phyloP scores from a whole-genome alignment of 805 yeast species.

The Kodamaea nitidulidarum region DNA sequence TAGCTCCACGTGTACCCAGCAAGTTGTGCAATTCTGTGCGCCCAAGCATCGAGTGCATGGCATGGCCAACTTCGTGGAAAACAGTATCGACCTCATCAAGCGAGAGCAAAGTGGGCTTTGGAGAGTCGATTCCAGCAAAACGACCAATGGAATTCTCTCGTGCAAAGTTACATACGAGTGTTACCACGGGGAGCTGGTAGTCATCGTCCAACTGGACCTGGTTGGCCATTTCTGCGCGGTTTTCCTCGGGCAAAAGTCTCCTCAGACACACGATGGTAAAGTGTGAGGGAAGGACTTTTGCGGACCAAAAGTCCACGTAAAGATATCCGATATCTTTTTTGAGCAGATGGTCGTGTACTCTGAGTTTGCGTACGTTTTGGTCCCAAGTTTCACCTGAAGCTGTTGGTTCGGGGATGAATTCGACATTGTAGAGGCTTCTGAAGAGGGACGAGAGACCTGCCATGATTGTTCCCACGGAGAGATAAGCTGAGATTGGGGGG shows the following conservation, averaged over 20 bases:
- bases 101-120: constrained; percentile 52
- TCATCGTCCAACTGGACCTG: constrained; percentile 37
- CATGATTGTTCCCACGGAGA: constrained; percentile 82
- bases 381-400: constrained; percentile 83
- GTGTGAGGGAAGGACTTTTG: constrained; percentile 85
- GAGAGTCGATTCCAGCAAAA: constrained; percentile 22
- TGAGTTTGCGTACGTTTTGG: constrained; percentile 71
- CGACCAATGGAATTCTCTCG: constrained; percentile 27
- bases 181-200: constrained; percentile 85
- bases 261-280: constrained; percentile 95
- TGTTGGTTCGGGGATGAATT: constrained; percentile 62
- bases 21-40: constrained; percentile 85
- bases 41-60: constrained; percentile 96
- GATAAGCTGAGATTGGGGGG: constrained; percentile 53
- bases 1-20: constrained; percentile 91
- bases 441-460: constrained; percentile 76
- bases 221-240: constrained; percentile 25
- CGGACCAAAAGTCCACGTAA: constrained; percentile 82
- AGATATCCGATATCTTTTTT: constrained; percentile 67
- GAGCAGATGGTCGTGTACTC: constrained; percentile 58
- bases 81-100: constrained; percentile 85
- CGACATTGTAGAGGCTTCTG: constrained; percentile 68
- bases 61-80: constrained; percentile 99
- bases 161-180: constrained; percentile 79
- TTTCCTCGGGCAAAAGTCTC: constrained; percentile 39